These are phyloP conservation scores for Rostrohypoxylon terebratum DNA, from an alignment of 495 filamentous ascomycete genomes.

Conservation along the genomic window DNA sequence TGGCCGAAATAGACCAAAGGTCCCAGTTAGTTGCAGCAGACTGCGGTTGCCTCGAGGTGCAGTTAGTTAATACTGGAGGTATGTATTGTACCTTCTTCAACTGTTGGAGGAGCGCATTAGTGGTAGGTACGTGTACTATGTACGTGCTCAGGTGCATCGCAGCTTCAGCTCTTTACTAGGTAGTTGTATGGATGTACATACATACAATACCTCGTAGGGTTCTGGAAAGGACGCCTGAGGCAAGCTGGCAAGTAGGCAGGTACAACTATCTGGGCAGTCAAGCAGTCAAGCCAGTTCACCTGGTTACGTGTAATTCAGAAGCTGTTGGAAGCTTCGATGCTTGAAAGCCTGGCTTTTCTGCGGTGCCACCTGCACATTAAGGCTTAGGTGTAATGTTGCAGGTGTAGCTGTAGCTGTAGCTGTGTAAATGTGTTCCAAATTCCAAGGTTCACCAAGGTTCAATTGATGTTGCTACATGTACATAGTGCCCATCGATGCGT, in stretches of 20 bases:
- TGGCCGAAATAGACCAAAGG: not conserved
- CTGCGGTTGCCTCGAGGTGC: not conserved
- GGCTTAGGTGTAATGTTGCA: conserved; percentile 24
- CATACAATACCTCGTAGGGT: too few relatives aligned
- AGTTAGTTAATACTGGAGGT: too few relatives aligned
- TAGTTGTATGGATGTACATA: too few relatives aligned
- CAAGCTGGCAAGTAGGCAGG: not conserved
- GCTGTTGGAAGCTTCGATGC: conserved; percentile 24
- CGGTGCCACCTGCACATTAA: conserved; percentile 30
- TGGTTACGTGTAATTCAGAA: not conserved
- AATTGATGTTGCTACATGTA: too few relatives aligned
- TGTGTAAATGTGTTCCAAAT: not conserved
- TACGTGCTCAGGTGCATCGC: not conserved
- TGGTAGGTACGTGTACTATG: conserved; percentile 1
- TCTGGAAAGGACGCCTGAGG: too few relatives aligned
- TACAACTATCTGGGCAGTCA: too few relatives aligned
- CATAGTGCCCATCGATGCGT: not conserved
- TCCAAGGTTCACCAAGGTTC: too few relatives aligned
- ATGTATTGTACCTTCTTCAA: too few relatives aligned
- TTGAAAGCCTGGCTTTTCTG: conserved; percentile 8
- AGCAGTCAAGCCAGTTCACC: too few relatives aligned
- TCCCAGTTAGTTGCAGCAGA: not conserved
- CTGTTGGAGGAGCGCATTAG: conserved; percentile 27
- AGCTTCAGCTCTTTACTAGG: not conserved
- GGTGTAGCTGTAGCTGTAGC: not conserved